Evolutionary conservation across 305 asterid species (phyloP).

Genomic region (Fraxinus sp.): DNA sequence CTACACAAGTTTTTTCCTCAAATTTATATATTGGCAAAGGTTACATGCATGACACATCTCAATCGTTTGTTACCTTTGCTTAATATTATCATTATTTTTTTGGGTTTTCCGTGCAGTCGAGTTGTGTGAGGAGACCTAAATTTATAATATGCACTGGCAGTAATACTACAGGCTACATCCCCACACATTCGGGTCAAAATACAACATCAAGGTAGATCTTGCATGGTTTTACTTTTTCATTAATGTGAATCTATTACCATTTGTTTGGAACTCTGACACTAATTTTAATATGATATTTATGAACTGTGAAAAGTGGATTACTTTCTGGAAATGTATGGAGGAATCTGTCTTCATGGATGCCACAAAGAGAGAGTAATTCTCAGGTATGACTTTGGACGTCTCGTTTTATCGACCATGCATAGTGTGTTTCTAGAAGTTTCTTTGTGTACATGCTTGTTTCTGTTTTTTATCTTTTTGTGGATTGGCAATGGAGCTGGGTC

Average conservation of each 20-base stretch:
- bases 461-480: not conserved
- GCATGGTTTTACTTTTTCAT: constrained; percentile 14
- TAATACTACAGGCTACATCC: constrained; percentile 69
- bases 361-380: constrained; percentile 62
- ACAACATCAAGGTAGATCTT: constrained; percentile 58
- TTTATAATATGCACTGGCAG: constrained; percentile 81
- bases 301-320: constrained; percentile 48
- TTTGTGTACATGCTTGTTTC: not conserved
- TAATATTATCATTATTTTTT: not conserved
- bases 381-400: constrained; percentile 47
- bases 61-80: not conserved
- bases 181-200: constrained; percentile 65
- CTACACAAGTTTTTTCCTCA: constrained; percentile 6
- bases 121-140: constrained; percentile 82
- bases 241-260: constrained; percentile 4
- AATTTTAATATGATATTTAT: constrained; percentile 21
- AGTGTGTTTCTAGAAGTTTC: not conserved
- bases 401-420: not conserved
- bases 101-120: constrained; percentile 46
- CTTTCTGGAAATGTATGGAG: constrained; percentile 81
- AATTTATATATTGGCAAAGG: constrained; percentile 12
- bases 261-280: constrained; percentile 6
- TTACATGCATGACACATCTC: not conserved
- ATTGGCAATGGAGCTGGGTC: not conserved
- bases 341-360: constrained; percentile 82